Evolutionary conservation across 352 stramenopile genomes (phyloP), one percentile per base, ranked within the genome.

Genomic region (Pseudoperonospora humuli): DNA sequence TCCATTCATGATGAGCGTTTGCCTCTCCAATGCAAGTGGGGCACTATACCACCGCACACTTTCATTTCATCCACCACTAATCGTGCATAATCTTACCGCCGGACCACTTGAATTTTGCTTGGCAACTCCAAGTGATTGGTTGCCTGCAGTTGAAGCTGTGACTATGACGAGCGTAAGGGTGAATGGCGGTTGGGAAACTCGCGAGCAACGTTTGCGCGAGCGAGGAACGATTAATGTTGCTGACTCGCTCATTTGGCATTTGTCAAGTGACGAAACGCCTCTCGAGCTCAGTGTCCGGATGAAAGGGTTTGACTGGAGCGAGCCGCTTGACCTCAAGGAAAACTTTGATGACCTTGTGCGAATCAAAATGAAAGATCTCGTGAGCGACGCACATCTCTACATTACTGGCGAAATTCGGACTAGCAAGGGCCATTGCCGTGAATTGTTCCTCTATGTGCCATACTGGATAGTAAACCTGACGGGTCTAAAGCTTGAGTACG

Each of bases 401-500:
- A 61, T 92, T 27, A 84, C 72, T 11, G 75, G 61, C 10, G 79
- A 92, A 34, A 70, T 67, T 32, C 57, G 75, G 26, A 61, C 64
- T 29, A 67, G 63, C 5, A 75, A 64, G 52, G 73, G 75, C 5
- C 56, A 64, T 6, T 87, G 73, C 19, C 69, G 66, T 7, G 79
- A 92, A 39, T 52, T 93, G 28, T 77, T 84, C 11, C 49, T 93
- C n/a, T 92, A 81, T 42, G 77, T 91, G 8, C 82, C 82, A 10
- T 93, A 92, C 54, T 93, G 82, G 82, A 87, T 93, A 38, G 75
- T 93, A 18, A 93, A 93, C 42, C 54, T 91, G 37, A 92, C 79
- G 9, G 77, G 77, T 0, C 50, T 93, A 7, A 79, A 87, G 54
- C 61, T 93, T 9, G 82, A 93, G 38, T 92, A 84, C 46, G 74